phyloP scores from a whole-genome alignment of 78 protist genomes.

The Anaeramoeba ignava region DNA sequence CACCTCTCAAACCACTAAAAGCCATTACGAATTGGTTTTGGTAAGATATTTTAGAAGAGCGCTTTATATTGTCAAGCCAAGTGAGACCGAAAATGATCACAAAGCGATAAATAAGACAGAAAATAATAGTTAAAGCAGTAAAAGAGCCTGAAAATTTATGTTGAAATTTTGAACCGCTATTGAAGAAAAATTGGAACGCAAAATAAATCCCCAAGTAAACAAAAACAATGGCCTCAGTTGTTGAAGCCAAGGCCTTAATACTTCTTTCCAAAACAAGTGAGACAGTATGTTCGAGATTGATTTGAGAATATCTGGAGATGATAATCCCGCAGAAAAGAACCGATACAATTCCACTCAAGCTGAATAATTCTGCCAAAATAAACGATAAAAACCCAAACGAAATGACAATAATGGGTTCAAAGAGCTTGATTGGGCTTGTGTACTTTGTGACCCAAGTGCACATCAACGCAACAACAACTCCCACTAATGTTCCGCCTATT shows the following conservation, averaged over 20 bases:
- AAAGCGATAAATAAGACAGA: too few relatives aligned
- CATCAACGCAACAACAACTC: neutral
- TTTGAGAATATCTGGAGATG: constrained; percentile 1
- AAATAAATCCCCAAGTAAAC: constrained; percentile 17
- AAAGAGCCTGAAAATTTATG: too few relatives aligned
- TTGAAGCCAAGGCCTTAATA: neutral
- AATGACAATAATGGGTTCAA: constrained; percentile 11
- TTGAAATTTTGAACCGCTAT: too few relatives aligned
- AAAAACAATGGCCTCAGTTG: constrained; percentile 16
- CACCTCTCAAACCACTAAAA: constrained; percentile 25
- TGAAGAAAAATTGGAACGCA: too few relatives aligned
- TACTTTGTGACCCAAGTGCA: constrained; percentile 10
- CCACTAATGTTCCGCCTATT: neutral
- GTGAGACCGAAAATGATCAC: too few relatives aligned
- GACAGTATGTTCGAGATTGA: neutral
- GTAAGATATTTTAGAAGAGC: too few relatives aligned
- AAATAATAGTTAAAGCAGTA: too few relatives aligned
- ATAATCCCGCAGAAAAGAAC: constrained; percentile 8
- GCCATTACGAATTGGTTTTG: constrained; percentile 18
- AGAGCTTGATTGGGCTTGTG: neutral
- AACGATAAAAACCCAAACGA: constrained; percentile 1
- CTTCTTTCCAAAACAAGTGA: neutral
- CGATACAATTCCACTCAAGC: constrained; percentile 17
- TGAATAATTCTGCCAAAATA: constrained; percentile 9
- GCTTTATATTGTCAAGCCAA: too few relatives aligned